A percentile compares a stretch with the other conserved stretches of the same genome.
phyloP scores from a whole-genome alignment of 202 grass and related monocot species.

The Zizania palustris region DNA sequence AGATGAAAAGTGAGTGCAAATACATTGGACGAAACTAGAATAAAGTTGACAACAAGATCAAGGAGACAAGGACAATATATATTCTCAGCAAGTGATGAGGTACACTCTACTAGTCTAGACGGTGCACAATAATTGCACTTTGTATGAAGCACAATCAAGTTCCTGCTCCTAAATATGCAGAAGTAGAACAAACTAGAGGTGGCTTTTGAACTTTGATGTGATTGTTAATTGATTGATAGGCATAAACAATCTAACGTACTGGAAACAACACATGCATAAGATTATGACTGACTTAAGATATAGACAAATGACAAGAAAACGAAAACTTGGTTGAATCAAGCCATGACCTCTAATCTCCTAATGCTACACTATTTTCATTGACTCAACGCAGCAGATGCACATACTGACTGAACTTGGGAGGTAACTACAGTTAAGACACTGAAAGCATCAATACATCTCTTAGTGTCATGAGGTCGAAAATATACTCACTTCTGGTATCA shows the following conservation, averaged over 20 bases:
- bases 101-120: background rate
- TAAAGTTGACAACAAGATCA: conserved; percentile 35
- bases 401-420: background rate
- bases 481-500: background rate
- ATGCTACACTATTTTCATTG: background rate
- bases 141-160: conserved; percentile 16
- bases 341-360: conserved; percentile 24
- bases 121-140: conserved; percentile 36
- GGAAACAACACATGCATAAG: background rate
- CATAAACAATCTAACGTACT: background rate
- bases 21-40: conserved; percentile 12
- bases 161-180: conserved; percentile 10
- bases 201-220: conserved; percentile 14
- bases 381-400: background rate
- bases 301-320: conserved; percentile 10
- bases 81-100: background rate
- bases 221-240: conserved; percentile 33
- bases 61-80: background rate
- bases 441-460: background rate
- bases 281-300: conserved; percentile 13
- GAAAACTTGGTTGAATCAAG: background rate
- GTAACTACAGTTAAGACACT: background rate
- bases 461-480: background rate
- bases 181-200: conserved; percentile 32
- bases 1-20: conserved; percentile 13